These are phyloP conservation scores for Penicillium verhagenii DNA, from an alignment of 495 filamentous ascomycete genomes.

Conservation along the genomic window DNA sequence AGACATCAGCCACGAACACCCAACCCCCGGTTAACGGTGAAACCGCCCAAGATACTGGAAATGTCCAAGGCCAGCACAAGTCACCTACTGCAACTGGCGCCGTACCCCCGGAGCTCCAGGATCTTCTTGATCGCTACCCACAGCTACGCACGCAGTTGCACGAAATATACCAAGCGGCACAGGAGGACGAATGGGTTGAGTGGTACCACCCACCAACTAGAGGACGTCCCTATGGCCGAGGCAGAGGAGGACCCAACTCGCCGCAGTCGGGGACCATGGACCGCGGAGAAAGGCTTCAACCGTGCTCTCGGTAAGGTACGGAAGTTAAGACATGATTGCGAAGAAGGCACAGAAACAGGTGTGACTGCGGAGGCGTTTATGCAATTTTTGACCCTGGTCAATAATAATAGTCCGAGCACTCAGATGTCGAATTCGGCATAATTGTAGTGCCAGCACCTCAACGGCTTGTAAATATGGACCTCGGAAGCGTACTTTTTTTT, in stretches of 20 bases:
- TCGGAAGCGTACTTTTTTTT: background rate
- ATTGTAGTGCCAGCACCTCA: background rate
- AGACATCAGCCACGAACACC: slow-evolving; percentile 10
- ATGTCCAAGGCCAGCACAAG: background rate
- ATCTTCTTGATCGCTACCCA: slow-evolving; percentile 53
- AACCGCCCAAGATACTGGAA: background rate
- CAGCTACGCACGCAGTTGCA: slow-evolving; percentile 47
- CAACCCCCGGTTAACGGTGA: slow-evolving; percentile 11
- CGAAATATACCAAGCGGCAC: slow-evolving; percentile 52
- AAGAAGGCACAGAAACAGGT: slow-evolving; percentile 37
- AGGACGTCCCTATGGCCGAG: slow-evolving; percentile 38
- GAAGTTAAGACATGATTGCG: slow-evolving; percentile 39
- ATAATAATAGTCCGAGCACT: slow-evolving; percentile 18
- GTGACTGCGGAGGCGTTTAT: slow-evolving; percentile 38
- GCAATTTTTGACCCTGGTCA: slow-evolving; percentile 41
- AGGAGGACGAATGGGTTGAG: slow-evolving; percentile 46
- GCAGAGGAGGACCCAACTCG: slow-evolving; percentile 36
- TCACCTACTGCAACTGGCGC: slow-evolving; percentile 21
- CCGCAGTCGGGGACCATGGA: slow-evolving; percentile 43
- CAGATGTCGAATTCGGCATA: slow-evolving; percentile 3
- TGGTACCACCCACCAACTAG: slow-evolving; percentile 20
- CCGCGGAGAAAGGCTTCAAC: slow-evolving; percentile 47
- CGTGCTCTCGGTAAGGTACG: slow-evolving; percentile 41
- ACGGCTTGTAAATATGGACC: background rate
- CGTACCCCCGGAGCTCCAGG: slow-evolving; percentile 44